These are phyloP conservation scores for Tulasnella calospora DNA, from an alignment of 768 basidiomycete species.

Conservation along the genomic window DNA sequence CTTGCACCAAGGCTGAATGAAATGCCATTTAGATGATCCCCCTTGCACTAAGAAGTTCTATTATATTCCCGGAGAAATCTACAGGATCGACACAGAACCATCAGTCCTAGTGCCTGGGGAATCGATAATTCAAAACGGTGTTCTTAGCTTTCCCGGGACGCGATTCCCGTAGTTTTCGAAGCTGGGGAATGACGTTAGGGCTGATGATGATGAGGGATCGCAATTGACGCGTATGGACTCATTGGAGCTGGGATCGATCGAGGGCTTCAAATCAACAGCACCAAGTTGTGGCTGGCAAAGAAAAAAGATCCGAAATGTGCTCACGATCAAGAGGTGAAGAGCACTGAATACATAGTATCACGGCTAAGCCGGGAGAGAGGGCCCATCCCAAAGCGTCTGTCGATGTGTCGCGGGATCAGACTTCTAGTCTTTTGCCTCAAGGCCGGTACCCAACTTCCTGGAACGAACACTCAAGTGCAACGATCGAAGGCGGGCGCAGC, in stretches of 20 bases:
- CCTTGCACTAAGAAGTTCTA: neutral
- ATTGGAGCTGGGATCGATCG: neutral
- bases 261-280: neutral
- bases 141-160: neutral
- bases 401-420: neutral
- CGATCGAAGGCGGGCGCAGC: neutral
- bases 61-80: neutral
- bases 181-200: neutral
- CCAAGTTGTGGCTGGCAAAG: neutral
- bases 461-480: neutral
- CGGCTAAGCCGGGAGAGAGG: neutral
- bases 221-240: neutral
- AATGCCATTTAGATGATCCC: neutral
- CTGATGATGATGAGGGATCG: neutral
- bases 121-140: neutral
- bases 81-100: neutral
- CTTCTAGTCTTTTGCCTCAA: neutral
- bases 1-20: constrained; percentile 2
- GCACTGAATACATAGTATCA: neutral
- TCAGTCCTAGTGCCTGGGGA: neutral
- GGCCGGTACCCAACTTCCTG: neutral
- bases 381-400: too few species aligned
- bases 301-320: neutral
- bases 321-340: constrained; percentile 1
- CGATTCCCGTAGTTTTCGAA: neutral